These are phyloP conservation scores for Lachancea lanzarotensis DNA, from an alignment of 805 yeast genomes.

Conservation along the genomic window DNA sequence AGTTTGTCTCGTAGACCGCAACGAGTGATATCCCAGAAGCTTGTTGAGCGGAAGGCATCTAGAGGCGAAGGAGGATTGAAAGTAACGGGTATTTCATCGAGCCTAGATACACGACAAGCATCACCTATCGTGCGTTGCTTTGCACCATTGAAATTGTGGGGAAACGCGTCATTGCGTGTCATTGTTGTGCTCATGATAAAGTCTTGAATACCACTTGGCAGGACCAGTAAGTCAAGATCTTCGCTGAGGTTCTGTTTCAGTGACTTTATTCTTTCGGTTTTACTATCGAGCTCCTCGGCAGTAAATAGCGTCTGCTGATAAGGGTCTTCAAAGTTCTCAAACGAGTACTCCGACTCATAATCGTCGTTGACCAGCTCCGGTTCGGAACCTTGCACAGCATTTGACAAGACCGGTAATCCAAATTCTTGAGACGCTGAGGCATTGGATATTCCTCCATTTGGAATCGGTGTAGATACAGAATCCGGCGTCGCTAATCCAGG, in stretches of 20 bases:
- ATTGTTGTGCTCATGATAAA: conserved; percentile 28
- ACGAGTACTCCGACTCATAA: conserved; percentile 21
- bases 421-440: background rate
- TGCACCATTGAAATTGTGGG: conserved; percentile 15
- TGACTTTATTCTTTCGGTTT: conserved; percentile 6
- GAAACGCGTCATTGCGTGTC: conserved; percentile 17
- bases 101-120: conserved; percentile 22
- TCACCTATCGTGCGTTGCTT: conserved; percentile 26
- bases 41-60: conserved; percentile 31
- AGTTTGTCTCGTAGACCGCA: conserved; percentile 15
- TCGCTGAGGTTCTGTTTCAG: conserved; percentile 13
- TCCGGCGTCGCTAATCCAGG: background rate
- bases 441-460: background rate
- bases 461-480: background rate
- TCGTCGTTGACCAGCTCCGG: conserved; percentile 12
- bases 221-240: conserved; percentile 19
- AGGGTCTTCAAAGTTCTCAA: conserved; percentile 23
- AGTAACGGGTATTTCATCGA: conserved; percentile 22
- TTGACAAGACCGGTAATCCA: background rate
- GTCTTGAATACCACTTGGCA: conserved; percentile 33
- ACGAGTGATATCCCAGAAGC: conserved; percentile 31
- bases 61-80: conserved; percentile 32
- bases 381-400: background rate
- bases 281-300: conserved; percentile 13
- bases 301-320: conserved; percentile 12